These are phyloP conservation scores for Tribonema minus DNA, from an alignment of 108 stramenopile genomes.

Conservation along the genomic window DNA sequence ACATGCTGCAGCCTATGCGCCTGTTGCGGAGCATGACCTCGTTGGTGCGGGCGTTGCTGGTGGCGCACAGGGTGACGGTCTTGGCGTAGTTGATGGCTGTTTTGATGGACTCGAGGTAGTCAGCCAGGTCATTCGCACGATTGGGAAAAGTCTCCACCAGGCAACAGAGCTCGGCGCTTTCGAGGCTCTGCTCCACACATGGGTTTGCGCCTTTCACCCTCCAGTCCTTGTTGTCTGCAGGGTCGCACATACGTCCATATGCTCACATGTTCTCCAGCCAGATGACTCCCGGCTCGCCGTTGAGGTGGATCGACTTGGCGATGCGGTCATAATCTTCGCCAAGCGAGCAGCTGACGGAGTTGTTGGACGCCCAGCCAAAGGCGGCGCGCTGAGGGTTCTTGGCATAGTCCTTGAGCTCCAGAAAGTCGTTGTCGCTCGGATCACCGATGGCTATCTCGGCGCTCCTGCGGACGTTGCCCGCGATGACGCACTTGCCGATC, in stretches of 20 bases:
- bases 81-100: constrained; percentile 58
- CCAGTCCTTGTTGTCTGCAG: constrained; percentile 46
- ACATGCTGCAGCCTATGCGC: constrained; percentile 60
- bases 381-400: constrained; percentile 52
- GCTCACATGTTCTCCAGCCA: constrained; percentile 60
- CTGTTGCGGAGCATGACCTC: constrained; percentile 55
- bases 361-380: constrained; percentile 60
- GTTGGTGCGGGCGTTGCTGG: constrained; percentile 59
- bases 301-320: constrained; percentile 42
- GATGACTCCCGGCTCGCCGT: constrained; percentile 60
- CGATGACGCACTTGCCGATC: no score
- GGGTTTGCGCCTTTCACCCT: constrained; percentile 59
- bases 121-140: constrained; percentile 55
- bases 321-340: no score
- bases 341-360: no score
- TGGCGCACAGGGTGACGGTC: constrained; percentile 58
- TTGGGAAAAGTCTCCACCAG: constrained; percentile 60
- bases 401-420: constrained; percentile 43
- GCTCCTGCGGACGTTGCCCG: no score
- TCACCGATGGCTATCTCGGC: constrained; percentile 60
- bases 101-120: constrained; percentile 38
- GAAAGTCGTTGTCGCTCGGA: constrained; percentile 39
- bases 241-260: constrained; percentile 54
- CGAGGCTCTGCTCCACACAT: constrained; percentile 62
- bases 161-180: constrained; percentile 60